Evolutionary conservation across 192 early-diverging fungal genomes (phyloP), one percentile per base, ranked within the genome.

Genomic region (Backusella tarrabulga): DNA sequence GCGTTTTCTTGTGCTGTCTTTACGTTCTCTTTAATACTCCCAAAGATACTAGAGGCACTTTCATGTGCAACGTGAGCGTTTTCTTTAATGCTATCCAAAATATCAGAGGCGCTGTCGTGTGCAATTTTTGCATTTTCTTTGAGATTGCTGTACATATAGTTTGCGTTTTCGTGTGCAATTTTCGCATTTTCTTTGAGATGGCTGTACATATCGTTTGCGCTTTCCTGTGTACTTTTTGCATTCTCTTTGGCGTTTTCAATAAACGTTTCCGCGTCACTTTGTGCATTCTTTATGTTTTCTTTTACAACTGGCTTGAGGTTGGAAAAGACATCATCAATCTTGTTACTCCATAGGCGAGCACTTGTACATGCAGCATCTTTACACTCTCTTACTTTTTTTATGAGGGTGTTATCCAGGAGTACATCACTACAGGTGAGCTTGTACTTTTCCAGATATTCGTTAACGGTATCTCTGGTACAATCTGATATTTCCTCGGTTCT

Each of bases 401-500:
- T 41, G 26, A 75, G 67, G 5, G 21, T 5, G 4, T 63, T 63
- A 29, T 63, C 56, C 9, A 29, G 0, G 9, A 63, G 56, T 29
- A 63, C 56, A 12, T 63, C 56, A 12, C 56, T 29, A 29, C 56
- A 63, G 4, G 21, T 29, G 19, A 63, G 56, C 11, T 63, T 63
- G 56, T 63, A 63, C 14, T 63, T 63, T 63, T 9, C 56, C 9
- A 63, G 56, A 29, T 63, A 63, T 63, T 63, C 56, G n/a, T 11
- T 29, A 7, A 63, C 56, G n/a, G 56, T 63, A 8, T 63, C 56
- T 63, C 0, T 29, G 23, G 56, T 26, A 63, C 56, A 63, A 63
- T 63, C 56, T 63, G 56, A 63, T 63, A 63, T 63, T 14, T 63
- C 56, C 26, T 63, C 56, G 26, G 56, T 63, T 63, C 56, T 63